Evolutionary conservation across 331 rosid genomes (phyloP), one percentile per base, ranked within the genome.

Genomic region (Telfairia occidentalis): DNA sequence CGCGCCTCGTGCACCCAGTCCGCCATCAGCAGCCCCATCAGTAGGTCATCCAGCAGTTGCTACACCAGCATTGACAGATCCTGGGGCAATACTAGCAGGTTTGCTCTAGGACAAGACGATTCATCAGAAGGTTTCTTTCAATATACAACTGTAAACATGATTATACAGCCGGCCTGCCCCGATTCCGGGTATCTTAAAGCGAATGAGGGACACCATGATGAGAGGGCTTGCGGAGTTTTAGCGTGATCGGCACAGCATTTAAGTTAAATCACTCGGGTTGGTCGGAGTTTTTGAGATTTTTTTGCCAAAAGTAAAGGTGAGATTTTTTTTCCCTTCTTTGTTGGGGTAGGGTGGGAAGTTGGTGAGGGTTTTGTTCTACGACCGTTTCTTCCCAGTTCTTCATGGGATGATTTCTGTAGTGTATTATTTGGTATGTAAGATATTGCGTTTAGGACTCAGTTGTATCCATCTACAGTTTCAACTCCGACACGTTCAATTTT

Each of bases 61-160:
- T 16, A 86, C 87, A 0, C 75, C 87, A 34, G 86, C 92, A 78
- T 65, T 77, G 77, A 81, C 85, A 2, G 99, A 92, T 77, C 99
- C 99, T 0, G 99, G 99, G 76, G 97, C 99, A 19, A 70, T 87
- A 87, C 89, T 95, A 78, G 99, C 99, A 9, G 97, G 97, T 76
- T 86, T 95, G 79, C 86, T 95, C 83, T 95, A 89, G 61, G 57
- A 55, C 28, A 78, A 81, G 73, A 74, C 73, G 58, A 75, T 73
- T 73, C 64, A 71, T 78, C 42, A 61, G 85, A 66, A 70, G 75
- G 79, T 82, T 82, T 86, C 84, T 82, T 84, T 76, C 74, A 79
- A 80, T 85, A 89, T 84, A 82, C 79, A 67, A 15, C 45, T 81
- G 84, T 83, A 86, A 86, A 87, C 90, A 84, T 88, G 92, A 85